Conservation (phyloP, 176 grass and related monocot genomes). For the Carex scoparia region DNA sequence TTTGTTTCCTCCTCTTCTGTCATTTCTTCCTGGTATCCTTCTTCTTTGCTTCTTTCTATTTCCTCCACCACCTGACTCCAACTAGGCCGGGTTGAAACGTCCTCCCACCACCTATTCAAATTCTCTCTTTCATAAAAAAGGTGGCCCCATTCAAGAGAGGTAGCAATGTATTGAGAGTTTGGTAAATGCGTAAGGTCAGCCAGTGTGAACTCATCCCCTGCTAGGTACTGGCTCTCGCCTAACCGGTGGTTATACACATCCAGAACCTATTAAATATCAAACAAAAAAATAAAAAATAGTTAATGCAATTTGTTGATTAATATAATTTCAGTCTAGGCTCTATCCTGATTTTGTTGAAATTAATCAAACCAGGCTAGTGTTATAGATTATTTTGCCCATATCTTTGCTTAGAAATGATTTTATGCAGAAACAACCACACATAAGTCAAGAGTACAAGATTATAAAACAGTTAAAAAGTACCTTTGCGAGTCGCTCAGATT, state of each 20-base stretch:
- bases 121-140: conserved; percentile 75
- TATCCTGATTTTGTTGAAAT: background rate
- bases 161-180: conserved; percentile 59
- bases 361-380: background rate
- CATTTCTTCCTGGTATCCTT: conserved; percentile 27
- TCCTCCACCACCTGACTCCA: conserved; percentile 49
- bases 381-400: background rate
- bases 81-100: conserved; percentile 37
- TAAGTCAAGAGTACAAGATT: background rate
- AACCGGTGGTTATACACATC: conserved; percentile 87
- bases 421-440: background rate
- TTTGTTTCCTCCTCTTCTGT: conserved; percentile 22
- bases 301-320: background rate
- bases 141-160: conserved; percentile 43
- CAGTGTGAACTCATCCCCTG: conserved; percentile 69
- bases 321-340: background rate
- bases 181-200: conserved; percentile 80
- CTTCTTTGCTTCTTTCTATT: conserved; percentile 29
- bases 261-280: conserved; percentile 33
- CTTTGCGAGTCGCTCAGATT: conserved; percentile 42
- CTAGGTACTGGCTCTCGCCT: conserved; percentile 55
- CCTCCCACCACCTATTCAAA: conserved; percentile 76
- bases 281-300: background rate
- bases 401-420: background rate
- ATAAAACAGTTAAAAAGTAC: background rate